Percentiles rank a stretch among this genome's conserved stretches.
Evolutionary conservation across 2,329 filamentous ascomycete species (phyloP).

Genomic region (Aureobasidium sp.): DNA sequence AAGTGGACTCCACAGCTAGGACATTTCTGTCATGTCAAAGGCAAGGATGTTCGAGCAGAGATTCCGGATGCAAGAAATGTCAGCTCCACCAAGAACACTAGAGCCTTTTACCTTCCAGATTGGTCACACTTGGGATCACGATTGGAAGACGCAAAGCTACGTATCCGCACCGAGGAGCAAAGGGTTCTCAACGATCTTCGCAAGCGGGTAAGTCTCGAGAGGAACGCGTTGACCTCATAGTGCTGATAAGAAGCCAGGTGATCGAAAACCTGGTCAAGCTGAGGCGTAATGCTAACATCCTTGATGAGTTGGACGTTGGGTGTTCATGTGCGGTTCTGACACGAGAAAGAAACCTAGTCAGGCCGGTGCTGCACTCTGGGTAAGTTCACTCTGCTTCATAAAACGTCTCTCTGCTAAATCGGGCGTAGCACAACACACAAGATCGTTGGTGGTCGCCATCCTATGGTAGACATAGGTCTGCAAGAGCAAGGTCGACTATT

Average conservation of each 20-base stretch:
- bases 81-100: conserved; percentile 73
- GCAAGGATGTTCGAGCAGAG: conserved; percentile 55
- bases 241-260: conserved; percentile 30
- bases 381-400: background rate
- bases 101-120: conserved; percentile 71
- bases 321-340: conserved; percentile 79
- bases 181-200: conserved; percentile 69
- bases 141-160: conserved; percentile 68
- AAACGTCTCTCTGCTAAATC: background rate
- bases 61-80: conserved; percentile 47
- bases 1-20: conserved; percentile 82
- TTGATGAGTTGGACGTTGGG: conserved; percentile 88
- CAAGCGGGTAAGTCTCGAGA: conserved; percentile 41
- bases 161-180: conserved; percentile 78
- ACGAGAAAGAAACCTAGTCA: conserved; percentile 60
- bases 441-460: conserved; percentile 80
- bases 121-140: conserved; percentile 76
- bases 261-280: conserved; percentile 77
- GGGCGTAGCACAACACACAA: conserved; percentile 49
- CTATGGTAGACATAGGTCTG: conserved; percentile 81
- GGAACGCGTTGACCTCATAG: background rate
- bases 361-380: conserved; percentile 60
- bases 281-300: conserved; percentile 77
- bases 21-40: conserved; percentile 84
- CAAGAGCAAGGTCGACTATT: conserved; percentile 72